Evolutionary conservation across 2,329 filamentous ascomycete species (phyloP), one percentile per base, ranked within the genome.

Genomic region (Fusarium sp.): DNA sequence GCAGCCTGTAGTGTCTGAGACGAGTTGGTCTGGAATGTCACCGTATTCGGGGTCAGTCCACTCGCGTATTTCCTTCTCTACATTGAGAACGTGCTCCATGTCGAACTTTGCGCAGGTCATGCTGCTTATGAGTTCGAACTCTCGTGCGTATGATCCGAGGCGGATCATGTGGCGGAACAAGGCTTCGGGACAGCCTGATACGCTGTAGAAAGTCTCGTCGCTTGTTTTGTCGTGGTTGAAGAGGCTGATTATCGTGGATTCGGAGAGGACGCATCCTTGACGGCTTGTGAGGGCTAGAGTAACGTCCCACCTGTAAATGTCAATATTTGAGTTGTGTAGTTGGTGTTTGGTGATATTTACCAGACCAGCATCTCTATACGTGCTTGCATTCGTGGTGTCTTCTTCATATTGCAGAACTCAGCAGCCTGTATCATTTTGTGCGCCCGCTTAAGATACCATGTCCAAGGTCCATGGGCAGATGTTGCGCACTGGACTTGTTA

Each of bases 271-370:
- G 6, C 50, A 53, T 8, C 50, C 50, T 36, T 53, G 50, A 0
- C 50, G 30, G 17, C 50, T 36, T 20, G 50, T 53, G 17, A 53
- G 50, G 3, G 50, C 50, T 15, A 53, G n/a, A 36, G 50, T 53
- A 1, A 53, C 30, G 2, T 53, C 50, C 50, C 50, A 53, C 50
- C 50, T 53, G 12, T 0, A 1, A 15, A 0, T 1, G 18, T 53
- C 3, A 53, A 6, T 24, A 12, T 14, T 26, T 0, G 6, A 3
- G 7, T 2, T 26, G 3, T 26, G 18, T 8, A 26, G 9, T 0
- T 3, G 4, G 30, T 10, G 6, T 6, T 35, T 24, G 0, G 30
- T 20, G 1, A 11, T 36, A 10, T 0, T 11, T 36, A 36, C 48
- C 48, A 53, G 17, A 53, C 48, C 8, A 53, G 18, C 48, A 53